Conservation (phyloP, 2,329 filamentous ascomycete genomes). For the Diplodia corticola region DNA sequence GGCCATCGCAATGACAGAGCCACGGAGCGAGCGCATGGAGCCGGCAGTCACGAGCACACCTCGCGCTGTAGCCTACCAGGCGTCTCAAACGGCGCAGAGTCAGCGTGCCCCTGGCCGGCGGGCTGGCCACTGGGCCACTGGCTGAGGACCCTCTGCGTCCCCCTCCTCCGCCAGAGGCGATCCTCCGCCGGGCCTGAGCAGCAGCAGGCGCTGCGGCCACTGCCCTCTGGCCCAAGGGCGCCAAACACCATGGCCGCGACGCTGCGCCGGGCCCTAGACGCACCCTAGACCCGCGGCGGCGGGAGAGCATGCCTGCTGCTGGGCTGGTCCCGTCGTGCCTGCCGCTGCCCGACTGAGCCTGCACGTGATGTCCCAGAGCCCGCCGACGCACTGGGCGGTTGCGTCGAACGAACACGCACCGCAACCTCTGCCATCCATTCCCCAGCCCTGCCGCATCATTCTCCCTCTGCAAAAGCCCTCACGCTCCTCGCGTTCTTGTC, state of each 20-base stretch:
- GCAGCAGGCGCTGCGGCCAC: slow-evolving; percentile 1
- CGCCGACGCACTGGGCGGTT: slow-evolving; percentile 18
- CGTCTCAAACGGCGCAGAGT: slow-evolving; percentile 3
- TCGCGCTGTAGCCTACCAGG: slow-evolving; percentile 5
- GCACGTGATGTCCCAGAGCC: slow-evolving; percentile 14
- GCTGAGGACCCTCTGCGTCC: slow-evolving; percentile 5
- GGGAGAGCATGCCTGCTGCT: neutral
- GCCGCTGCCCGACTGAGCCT: neutral
- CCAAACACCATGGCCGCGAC: neutral
- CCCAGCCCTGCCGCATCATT: slow-evolving; percentile 11
- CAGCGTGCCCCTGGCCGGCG: slow-evolving; percentile 9
- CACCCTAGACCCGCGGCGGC: neutral
- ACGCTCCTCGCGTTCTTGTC: slow-evolving; percentile 15
- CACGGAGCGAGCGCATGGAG: slow-evolving; percentile 6
- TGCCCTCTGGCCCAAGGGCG: neutral
- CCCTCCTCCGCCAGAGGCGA: slow-evolving; percentile 15
- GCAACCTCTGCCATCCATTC: slow-evolving; percentile 17
- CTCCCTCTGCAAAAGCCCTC: slow-evolving; percentile 5
- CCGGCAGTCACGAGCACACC: slow-evolving; percentile 3
- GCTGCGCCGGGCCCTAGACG: neutral
- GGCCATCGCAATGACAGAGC: neutral
- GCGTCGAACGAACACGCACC: slow-evolving; percentile 18
- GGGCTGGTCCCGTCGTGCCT: slow-evolving; percentile 1
- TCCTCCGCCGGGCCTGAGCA: slow-evolving; percentile 20
- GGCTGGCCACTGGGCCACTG: slow-evolving; percentile 7